These are phyloP conservation scores for Miamiensis avidus DNA, from an alignment of 169 alveolate species.

Conservation along the genomic window DNA sequence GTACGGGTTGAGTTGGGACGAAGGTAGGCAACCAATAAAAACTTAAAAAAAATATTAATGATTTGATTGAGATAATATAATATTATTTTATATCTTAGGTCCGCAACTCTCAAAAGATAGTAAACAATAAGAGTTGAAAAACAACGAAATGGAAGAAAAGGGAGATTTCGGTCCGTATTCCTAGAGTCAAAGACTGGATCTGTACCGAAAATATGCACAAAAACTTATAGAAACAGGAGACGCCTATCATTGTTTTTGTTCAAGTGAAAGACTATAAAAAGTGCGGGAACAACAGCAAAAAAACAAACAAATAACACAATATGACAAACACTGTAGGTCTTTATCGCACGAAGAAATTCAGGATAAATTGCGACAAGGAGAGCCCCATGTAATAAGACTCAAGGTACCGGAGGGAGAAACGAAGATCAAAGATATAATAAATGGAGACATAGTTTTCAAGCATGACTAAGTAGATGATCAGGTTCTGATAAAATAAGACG, in stretches of 20 bases:
- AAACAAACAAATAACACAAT: constrained; percentile 38
- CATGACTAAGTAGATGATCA: constrained; percentile 53
- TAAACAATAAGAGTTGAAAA: neutral
- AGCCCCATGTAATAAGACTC: constrained; percentile 44
- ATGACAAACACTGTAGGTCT: constrained; percentile 54
- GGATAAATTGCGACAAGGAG: constrained; percentile 38
- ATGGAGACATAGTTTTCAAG: constrained; percentile 53
- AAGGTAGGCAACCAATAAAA: constrained; percentile 41
- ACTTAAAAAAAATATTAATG: neutral
- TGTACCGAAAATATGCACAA: neutral
- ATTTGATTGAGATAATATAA: neutral
- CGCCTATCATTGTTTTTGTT: constrained; percentile 69
- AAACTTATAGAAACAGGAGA: constrained; percentile 38
- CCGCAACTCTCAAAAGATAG: constrained; percentile 1
- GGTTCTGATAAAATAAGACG: constrained; percentile 56
- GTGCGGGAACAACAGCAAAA: constrained; percentile 34
- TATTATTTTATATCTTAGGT: neutral
- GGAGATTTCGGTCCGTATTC: constrained; percentile 27
- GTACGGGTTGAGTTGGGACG: constrained; percentile 58
- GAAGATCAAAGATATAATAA: constrained; percentile 48
- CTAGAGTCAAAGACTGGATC: constrained; percentile 2
- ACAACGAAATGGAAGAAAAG: neutral
- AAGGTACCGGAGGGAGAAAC: constrained; percentile 44
- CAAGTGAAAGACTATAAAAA: constrained; percentile 47
- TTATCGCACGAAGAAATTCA: constrained; percentile 35